Evolutionary conservation across 495 filamentous ascomycete genomes (phyloP), one percentile per base, ranked within the genome.

Genomic region (Penicillium roqueforti): DNA sequence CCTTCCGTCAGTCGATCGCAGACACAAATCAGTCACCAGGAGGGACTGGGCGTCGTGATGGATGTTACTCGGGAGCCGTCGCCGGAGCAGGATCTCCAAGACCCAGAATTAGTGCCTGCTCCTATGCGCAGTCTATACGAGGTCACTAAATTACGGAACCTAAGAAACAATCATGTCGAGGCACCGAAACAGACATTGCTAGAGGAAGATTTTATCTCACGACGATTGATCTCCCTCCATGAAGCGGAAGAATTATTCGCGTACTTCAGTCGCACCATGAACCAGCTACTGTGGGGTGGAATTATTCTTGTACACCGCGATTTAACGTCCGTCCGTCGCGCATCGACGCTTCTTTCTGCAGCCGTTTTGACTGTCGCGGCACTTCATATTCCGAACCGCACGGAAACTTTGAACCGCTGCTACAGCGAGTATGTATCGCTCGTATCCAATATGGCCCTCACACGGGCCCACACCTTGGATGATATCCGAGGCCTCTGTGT

Each of bases 121-220:
- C 81, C 81, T 0, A 83, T 84, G 79, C 74, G 78, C 48, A 82
- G 77, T 64, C 61, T 84, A 20, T 84, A 81, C 59, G 81, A 83
- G 54, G 81, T 83, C 26, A 83, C 81, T 6, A 82, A 79, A 39
- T 63, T 83, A 47, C 72, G 78, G 26, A 76, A 81, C 38, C 53
- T 82, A 47, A 65, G 79, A n/a, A 73, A 72, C 45, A 74, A 75
- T 45, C 65, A 63, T 23, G 68, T 67, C 14, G 71, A 76, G 52
- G 70, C 71, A 43, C 76, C 72, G 6, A 73, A 73, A 52, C 67
- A 68, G 51, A 76, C 73, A 6, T 67, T 80, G 25, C 56, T 78
- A 42, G 76, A 78, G 46, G 71, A 75, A 53, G 79, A 82, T 45
- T 79, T 82, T 40, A 77, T 82, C 36, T 74, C 73, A 4, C 65